phyloP scores from a whole-genome alignment of 1,284 basidiomycete species.

The Cutaneotrichosporon sp. region DNA sequence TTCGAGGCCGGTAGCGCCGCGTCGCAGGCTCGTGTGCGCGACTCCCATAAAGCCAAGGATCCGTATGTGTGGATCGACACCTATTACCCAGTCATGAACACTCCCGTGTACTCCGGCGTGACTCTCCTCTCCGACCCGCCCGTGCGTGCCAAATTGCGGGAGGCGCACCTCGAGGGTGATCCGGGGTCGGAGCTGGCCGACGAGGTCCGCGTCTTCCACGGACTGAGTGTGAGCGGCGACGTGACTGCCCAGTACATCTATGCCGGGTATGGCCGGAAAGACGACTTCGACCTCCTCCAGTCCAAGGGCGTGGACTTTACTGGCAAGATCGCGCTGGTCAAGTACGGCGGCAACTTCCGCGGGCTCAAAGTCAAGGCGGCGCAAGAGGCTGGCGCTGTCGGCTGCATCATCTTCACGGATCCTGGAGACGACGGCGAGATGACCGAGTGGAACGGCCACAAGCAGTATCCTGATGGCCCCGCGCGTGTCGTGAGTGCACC shows the following conservation, averaged over 20 bases:
- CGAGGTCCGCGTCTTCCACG: conserved; percentile 54
- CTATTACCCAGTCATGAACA: conserved; percentile 81
- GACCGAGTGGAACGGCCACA: conserved; percentile 72
- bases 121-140: conserved; percentile 45
- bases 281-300: conserved; percentile 69
- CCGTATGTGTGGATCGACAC: conserved; percentile 53
- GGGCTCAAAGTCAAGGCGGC: conserved; percentile 68
- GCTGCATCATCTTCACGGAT: conserved; percentile 75
- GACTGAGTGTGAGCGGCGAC: conserved; percentile 47
- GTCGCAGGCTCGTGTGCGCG: conserved; percentile 39
- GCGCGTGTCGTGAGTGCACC: conserved; percentile 62
- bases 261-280: conserved; percentile 75
- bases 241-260: conserved; percentile 70
- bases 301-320: conserved; percentile 67
- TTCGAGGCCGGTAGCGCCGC: conserved; percentile 49
- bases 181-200: conserved; percentile 52
- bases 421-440: conserved; percentile 83
- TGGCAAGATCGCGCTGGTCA: conserved; percentile 77
- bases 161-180: conserved; percentile 55
- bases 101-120: conserved; percentile 59
- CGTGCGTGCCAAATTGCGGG: conserved; percentile 55
- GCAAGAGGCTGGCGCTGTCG: conserved; percentile 71
- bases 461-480: conserved; percentile 78
- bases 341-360: conserved; percentile 78
- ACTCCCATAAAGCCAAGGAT: conserved; percentile 10